Evolutionary conservation across 2,329 filamentous ascomycete genomes (phyloP).

Genomic region (Bimuria novae-zelandiae): DNA sequence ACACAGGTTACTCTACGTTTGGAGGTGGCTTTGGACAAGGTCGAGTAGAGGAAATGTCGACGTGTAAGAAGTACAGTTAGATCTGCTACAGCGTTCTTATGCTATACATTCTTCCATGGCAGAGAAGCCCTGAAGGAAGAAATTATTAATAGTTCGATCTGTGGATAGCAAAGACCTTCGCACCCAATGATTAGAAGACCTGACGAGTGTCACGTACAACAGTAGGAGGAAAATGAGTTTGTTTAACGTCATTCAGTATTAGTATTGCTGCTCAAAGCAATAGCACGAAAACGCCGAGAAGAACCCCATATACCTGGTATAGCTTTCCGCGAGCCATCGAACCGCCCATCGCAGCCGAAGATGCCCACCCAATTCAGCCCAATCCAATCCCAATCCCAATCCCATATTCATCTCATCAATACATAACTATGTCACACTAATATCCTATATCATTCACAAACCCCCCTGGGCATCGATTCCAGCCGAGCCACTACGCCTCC

Average conservation of each 20-base stretch:
- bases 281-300: conserved; percentile 1
- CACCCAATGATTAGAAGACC: too few species aligned
- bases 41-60: too few species aligned
- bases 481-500: neutral
- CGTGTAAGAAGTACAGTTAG: too few species aligned
- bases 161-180: too few species aligned
- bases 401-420: neutral
- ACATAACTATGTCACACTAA: neutral
- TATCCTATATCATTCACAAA: neutral
- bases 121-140: too few species aligned
- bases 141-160: too few species aligned
- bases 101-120: too few species aligned
- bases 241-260: conserved; percentile 1
- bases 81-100: too few species aligned
- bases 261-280: conserved; percentile 6
- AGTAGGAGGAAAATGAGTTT: neutral
- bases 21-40: too few species aligned
- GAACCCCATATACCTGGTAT: conserved; percentile 1
- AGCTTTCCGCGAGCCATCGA: neutral
- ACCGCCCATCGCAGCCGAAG: neutral
- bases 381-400: neutral
- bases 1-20: too few species aligned
- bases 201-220: too few species aligned
- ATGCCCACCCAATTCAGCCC: neutral
- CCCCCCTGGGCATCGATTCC: too few species aligned